Evolutionary conservation across 2,329 filamentous ascomycete species (phyloP).

Genomic region (Fusarium concolor): DNA sequence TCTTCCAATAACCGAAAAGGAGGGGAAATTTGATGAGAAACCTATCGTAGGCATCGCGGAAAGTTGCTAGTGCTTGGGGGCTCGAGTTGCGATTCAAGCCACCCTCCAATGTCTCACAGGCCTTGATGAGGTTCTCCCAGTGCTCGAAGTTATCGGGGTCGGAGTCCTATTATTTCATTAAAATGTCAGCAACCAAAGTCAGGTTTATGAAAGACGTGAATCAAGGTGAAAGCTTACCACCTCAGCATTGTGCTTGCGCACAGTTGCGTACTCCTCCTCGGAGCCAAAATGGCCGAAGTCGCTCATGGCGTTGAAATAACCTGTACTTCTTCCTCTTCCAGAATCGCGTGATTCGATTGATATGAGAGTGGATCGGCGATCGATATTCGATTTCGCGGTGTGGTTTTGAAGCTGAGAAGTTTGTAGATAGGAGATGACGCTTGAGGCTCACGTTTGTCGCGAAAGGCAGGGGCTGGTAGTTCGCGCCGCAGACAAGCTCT

Average conservation of each 20-base stretch:
- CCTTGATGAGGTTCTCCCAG: slow-evolving; percentile 92
- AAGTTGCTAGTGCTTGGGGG: slow-evolving; percentile 88
- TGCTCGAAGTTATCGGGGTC: slow-evolving; percentile 92
- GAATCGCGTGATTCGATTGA: slow-evolving; percentile 32
- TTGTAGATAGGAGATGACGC: slow-evolving; percentile 41
- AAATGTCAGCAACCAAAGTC: slow-evolving; percentile 38
- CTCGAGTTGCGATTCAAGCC: slow-evolving; percentile 97
- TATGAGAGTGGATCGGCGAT: not conserved
- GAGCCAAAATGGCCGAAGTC: slow-evolving; percentile 77
- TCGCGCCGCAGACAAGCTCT: slow-evolving; percentile 35
- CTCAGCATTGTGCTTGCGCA: slow-evolving; percentile 81
- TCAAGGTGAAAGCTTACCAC: slow-evolving; percentile 66
- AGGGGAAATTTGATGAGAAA: slow-evolving; percentile 96
- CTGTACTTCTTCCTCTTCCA: not conserved
- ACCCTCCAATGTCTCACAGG: slow-evolving; percentile 86
- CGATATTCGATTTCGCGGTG: slow-evolving; percentile 5
- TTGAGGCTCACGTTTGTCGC: slow-evolving; percentile 42
- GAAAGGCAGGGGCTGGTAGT: slow-evolving; percentile 46
- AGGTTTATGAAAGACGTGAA: not conserved
- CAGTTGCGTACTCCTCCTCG: slow-evolving; percentile 84
- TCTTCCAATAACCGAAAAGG: slow-evolving; percentile 99
- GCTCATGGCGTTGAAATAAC: slow-evolving; percentile 64
- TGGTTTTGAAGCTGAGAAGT: slow-evolving; percentile 31
- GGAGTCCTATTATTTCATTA: slow-evolving; percentile 58
- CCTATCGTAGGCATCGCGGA: slow-evolving; percentile 88